A percentile compares a stretch with the other conserved stretches of the same genome.
Conservation (phyloP, 192 early-diverging fungal species). For the Mortierella claussenii region DNA sequence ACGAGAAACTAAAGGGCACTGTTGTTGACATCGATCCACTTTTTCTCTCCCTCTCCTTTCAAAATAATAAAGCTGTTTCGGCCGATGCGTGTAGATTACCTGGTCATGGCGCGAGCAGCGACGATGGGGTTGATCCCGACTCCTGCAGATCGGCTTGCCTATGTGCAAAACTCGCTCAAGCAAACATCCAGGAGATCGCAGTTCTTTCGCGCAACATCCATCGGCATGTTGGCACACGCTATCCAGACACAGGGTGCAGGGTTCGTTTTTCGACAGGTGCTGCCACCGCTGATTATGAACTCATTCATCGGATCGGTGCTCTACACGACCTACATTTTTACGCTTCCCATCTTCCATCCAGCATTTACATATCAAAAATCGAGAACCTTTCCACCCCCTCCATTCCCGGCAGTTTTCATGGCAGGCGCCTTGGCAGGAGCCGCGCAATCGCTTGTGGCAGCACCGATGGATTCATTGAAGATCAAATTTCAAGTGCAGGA, state of each 20-base stretch:
- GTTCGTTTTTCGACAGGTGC: conserved; percentile 74
- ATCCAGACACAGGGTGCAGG: conserved; percentile 70
- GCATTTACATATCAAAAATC: conserved; percentile 58
- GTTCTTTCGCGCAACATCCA: conserved; percentile 71
- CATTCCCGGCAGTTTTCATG: conserved; percentile 62
- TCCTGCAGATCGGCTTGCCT: conserved; percentile 19
- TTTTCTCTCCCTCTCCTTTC: not conserved
- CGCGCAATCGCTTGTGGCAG: conserved; percentile 77
- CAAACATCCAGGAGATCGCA: conserved; percentile 30
- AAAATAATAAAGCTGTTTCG: conserved; percentile 68
- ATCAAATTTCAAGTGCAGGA: conserved; percentile 81
- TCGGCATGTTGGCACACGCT: conserved; percentile 78
- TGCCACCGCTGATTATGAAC: conserved; percentile 81
- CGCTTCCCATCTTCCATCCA: conserved; percentile 62
- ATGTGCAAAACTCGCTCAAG: not conserved
- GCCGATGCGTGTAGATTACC: conserved; percentile 81
- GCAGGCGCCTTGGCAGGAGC: conserved; percentile 75
- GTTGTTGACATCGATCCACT: not conserved
- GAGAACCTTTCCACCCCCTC: conserved; percentile 60
- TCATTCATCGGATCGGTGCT: conserved; percentile 77
- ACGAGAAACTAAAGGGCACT: no score
- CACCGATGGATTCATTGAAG: conserved; percentile 78
- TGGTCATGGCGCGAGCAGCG: conserved; percentile 76
- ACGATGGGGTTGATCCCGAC: conserved; percentile 66
- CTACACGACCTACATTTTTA: conserved; percentile 79